Evolutionary conservation across 2,329 filamentous ascomycete species (phyloP).

Genomic region (Teratosphaeriaceae sp.): DNA sequence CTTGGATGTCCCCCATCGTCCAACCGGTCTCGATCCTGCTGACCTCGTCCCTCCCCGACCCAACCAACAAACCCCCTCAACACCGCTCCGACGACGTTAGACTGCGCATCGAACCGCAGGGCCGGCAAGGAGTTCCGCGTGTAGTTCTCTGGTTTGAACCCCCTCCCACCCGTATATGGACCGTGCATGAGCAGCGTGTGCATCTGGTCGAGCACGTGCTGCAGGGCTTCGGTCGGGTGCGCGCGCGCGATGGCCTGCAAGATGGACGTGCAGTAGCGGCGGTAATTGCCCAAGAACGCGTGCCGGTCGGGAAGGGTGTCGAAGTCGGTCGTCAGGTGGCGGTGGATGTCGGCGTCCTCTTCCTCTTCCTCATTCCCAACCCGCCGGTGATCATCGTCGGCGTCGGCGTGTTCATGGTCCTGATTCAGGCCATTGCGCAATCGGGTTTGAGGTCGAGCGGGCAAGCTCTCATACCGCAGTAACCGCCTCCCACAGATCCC

Average conservation of each 20-base stretch:
- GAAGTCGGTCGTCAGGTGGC: too few species aligned
- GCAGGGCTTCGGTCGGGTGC: slow-evolving; percentile 76
- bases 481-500: slow-evolving; percentile 78
- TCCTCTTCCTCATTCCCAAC: slow-evolving; percentile 87
- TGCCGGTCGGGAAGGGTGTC: slow-evolving; percentile 92
- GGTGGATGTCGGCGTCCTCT: too few species aligned
- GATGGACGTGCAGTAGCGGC: slow-evolving; percentile 79
- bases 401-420: too few species aligned
- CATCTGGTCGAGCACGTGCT: slow-evolving; percentile 76
- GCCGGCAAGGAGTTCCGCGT: slow-evolving; percentile 65
- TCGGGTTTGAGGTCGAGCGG: too few species aligned
- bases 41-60: too few species aligned
- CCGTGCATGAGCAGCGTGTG: slow-evolving; percentile 63
- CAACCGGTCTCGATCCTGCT: too few species aligned
- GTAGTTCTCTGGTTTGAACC: slow-evolving; percentile 50
- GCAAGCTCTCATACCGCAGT: slow-evolving; percentile 79
- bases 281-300: slow-evolving; percentile 91
- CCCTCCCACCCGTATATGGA: slow-evolving; percentile 63
- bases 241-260: slow-evolving; percentile 81
- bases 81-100: slow-evolving; percentile 80
- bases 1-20: too few species aligned
- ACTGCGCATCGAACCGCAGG: slow-evolving; percentile 79
- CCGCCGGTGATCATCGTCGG: slow-evolving; percentile 68
- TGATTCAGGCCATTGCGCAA: too few species aligned
- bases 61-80: slow-evolving; percentile 92